Base-by-base conservation (phyloP, 225 moss, liverwort and hornwort species). In the Bryum argenteum region DNA sequence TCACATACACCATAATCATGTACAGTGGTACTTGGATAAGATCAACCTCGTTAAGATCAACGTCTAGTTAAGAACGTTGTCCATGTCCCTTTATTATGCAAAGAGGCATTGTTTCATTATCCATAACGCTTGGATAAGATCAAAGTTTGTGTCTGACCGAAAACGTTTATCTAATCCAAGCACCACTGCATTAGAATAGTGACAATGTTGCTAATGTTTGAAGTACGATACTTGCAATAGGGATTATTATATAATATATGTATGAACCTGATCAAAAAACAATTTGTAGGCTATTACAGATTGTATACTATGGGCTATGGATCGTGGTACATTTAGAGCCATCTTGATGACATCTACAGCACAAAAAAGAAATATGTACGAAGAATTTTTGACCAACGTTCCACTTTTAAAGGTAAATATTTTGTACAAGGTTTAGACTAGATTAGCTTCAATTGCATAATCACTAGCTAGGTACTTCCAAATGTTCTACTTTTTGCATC, bases 271-370 rank as follows among this genome's bases (percentile, higher is more conserved):
- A 13, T 52, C 11, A 18, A 2, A 33, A 23, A 23, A 26, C 0
- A 5, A 26, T 4, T 10, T 62, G 54, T 66, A 96, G 93, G 95
- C 95, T 23, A 81, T 61, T 13, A 85, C 87, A 11, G 81, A 92
- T 83, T 92, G 89, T 67, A 54, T 91, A 56, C 47, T 91, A 45
- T 96, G 91, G 95, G 95, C 91, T 38, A 84, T 96, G 83, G 93
- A 96, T 42, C 85, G 88, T 39, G 71, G 80, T 41, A 96, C 93
- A 9, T 93, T 93, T 42, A 62, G 74, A 40, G 79, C 88, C 63
- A 91, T 93, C 45, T 74, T 96, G 24, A 91, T 96, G 95, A 88
- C 76, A 42, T 88, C 95, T 1, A 93, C 91, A 1, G 67, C 76
- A 24, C 69, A 85, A 9, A 96, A 91, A 51, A 75, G 85, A 41